Base-by-base conservation (phyloP, 1,139 yeast genomes). In the Candida sanyaensis region DNA sequence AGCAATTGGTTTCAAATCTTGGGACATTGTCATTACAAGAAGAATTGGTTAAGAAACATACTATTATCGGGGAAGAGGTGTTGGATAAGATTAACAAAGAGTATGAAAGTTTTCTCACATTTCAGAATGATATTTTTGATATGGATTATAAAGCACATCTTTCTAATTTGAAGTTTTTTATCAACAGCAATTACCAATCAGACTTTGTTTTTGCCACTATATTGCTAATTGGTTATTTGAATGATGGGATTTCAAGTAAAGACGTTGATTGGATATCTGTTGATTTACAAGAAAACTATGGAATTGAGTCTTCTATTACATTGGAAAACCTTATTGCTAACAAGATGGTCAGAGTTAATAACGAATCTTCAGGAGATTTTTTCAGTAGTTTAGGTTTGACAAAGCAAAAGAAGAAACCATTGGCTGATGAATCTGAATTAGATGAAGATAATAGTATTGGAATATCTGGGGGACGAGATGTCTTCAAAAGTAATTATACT, bases 121-220 rank as follows among this genome's bases (percentile, higher is more conserved):
- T 90, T 42, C 95, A 91, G 60, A 96, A 91, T 64, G 87, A 85
- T 44, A 68, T 89, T 2, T 71, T 88, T 46, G 82, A 81, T 10
- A 62, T 80, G 51, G 86, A 84, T 54, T 80, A 83, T 50, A 73
- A 79, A 38, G 71, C 75, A 7, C 80, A 83, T 33, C 68, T 83
- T n/a, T 59, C 66, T 1, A 68, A 71, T 50, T 62, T 88, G 2
- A 69, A 71, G 36, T 76, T 75, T 24, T 73, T 87, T 42, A 69
- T 88, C 37, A 73, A 72, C 48, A 37, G 47, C 30, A 68, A 75
- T 29, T 56, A 62, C 40, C 67, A 66, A 29, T 58, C 64, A 2
- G 68, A 73, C 1, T 63, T 78, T 40, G 67, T 83, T 0, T 53
- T 86, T 29, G 72, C 85, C 37, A 62, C 84, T 3, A 52, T 85